These are phyloP conservation scores for Gymnopilus junonius DNA, from an alignment of 768 basidiomycete species.

Conservation along the genomic window DNA sequence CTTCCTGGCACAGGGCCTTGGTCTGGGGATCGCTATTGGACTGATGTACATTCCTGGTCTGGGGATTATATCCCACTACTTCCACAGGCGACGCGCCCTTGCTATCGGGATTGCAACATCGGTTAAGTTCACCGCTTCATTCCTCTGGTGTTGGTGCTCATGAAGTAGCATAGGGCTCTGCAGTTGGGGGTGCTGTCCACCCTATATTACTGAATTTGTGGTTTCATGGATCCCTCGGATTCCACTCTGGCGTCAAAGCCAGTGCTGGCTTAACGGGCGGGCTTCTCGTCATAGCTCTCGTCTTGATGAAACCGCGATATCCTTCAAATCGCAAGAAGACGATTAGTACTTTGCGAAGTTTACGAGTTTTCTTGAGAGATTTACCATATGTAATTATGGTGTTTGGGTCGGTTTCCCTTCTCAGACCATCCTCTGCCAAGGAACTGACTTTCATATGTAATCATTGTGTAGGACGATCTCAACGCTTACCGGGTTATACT, in stretches of 20 bases:
- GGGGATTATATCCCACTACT: conserved; percentile 42
- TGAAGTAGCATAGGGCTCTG: conserved; percentile 43
- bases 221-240: conserved; percentile 49
- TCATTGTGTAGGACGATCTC: conserved; percentile 32
- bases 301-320: conserved; percentile 48
- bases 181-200: conserved; percentile 61
- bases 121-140: conserved; percentile 18
- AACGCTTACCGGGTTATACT: conserved; percentile 45
- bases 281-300: conserved; percentile 39
- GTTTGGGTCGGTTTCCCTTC: conserved; percentile 33
- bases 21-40: conserved; percentile 54
- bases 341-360: conserved; percentile 29
- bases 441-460: neutral
- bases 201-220: conserved; percentile 66
- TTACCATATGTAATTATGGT: conserved; percentile 46
- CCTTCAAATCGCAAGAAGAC: conserved; percentile 37
- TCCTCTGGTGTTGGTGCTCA: neutral
- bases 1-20: conserved; percentile 51
- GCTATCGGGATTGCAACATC: conserved; percentile 40
- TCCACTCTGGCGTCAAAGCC: conserved; percentile 56
- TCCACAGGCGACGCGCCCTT: conserved; percentile 36
- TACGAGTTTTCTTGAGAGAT: conserved; percentile 45
- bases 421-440: neutral
- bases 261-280: conserved; percentile 47
- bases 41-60: conserved; percentile 52